A percentile compares a stretch with the other conserved stretches of the same genome.
Conservation (phyloP, 164 flowering plant genomes). For the Stephania cephalantha region DNA sequence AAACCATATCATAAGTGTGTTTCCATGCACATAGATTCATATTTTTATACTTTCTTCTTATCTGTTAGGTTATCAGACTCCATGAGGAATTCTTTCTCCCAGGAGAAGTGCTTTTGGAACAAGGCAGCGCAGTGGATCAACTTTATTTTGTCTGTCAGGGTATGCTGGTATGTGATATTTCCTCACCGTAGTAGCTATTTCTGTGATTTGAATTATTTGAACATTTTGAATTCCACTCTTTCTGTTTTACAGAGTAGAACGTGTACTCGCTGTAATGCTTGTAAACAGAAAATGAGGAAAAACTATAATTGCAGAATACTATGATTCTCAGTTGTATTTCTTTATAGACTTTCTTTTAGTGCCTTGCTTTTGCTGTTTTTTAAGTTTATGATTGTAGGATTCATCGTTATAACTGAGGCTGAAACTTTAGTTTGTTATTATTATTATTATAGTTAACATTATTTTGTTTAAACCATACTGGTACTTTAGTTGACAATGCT, state of each 20-base stretch:
- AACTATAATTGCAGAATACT: background rate
- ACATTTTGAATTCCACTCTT: conserved; percentile 1
- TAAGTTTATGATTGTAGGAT: background rate
- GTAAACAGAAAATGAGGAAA: background rate
- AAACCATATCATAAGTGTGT: too few species aligned
- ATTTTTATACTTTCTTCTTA: conserved; percentile 9
- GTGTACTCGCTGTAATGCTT: background rate
- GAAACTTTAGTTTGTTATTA: too few species aligned
- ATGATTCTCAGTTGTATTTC: background rate
- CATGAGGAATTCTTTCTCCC: conserved; percentile 89
- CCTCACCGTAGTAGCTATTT: background rate
- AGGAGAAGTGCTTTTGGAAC: conserved; percentile 85
- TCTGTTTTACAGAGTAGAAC: background rate
- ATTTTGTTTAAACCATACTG: background rate
- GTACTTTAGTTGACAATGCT: background rate
- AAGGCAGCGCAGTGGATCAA: conserved; percentile 76
- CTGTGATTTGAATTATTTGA: background rate
- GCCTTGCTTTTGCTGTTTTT: background rate
- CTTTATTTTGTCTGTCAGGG: conserved; percentile 79
- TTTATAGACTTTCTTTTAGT: background rate
- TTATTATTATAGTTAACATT: background rate
- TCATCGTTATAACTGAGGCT: background rate
- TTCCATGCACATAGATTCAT: too few species aligned
- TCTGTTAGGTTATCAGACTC: conserved; percentile 58
- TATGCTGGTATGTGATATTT: conserved; percentile 40